Evolutionary conservation across 169 alveolate species (phyloP).

Genomic region (Plasmodium reichenowi): DNA sequence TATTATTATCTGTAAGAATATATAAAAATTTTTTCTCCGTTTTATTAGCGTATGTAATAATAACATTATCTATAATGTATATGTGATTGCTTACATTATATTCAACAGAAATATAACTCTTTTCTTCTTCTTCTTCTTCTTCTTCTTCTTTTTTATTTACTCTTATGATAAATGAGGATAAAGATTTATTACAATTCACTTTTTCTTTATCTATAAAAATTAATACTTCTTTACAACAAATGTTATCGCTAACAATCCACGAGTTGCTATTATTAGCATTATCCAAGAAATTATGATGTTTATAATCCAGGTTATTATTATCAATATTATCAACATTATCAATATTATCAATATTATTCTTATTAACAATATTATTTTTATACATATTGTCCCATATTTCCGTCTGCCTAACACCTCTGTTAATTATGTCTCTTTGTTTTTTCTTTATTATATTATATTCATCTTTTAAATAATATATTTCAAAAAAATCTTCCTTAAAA

Average conservation of each 20-base stretch:
- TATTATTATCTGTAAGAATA: slow-evolving; percentile 28
- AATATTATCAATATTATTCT: not conserved
- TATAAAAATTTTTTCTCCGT: slow-evolving; percentile 19
- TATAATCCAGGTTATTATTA: not conserved
- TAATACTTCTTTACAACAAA: slow-evolving; percentile 39
- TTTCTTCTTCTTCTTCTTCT: slow-evolving; percentile 13
- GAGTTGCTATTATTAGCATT: too few species aligned
- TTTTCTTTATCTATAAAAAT: slow-evolving; percentile 41
- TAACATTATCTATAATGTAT: slow-evolving; percentile 14
- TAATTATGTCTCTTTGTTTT: not conserved
- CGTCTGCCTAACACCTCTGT: not conserved
- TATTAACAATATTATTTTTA: not conserved
- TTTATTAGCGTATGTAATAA: slow-evolving; percentile 1
- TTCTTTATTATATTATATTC: slow-evolving; percentile 14
- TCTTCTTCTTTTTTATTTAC: slow-evolving; percentile 21
- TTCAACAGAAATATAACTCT: slow-evolving; percentile 30
- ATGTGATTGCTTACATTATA: slow-evolving; percentile 28
- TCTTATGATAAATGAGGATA: slow-evolving; percentile 26
- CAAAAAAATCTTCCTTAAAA: slow-evolving; percentile 49
- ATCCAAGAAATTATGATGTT: too few species aligned
- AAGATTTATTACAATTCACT: slow-evolving; percentile 13
- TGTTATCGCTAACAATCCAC: slow-evolving; percentile 12
- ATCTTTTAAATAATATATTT: slow-evolving; percentile 19
- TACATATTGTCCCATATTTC: too few species aligned
- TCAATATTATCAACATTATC: not conserved